Evolutionary conservation across 163 green algal genomes (phyloP), one percentile per base, ranked within the genome.

Genomic region (Chlamydomonas reinhardtii): DNA sequence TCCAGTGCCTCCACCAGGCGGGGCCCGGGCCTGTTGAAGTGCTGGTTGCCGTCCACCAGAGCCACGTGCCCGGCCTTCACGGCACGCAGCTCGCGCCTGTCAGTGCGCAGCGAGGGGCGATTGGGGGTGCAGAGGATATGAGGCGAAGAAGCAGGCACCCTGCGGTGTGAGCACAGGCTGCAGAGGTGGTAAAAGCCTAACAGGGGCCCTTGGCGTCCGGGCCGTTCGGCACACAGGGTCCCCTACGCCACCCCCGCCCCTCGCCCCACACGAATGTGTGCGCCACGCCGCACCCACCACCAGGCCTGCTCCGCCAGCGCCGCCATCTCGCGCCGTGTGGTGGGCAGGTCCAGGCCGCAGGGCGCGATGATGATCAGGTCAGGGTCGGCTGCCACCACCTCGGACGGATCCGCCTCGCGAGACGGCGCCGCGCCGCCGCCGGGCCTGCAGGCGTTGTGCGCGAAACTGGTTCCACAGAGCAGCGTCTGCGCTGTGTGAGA

Each of bases 41-140:
- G 94, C 65, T 96, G 91, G 84, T 98, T 96, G 75, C 96, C 96
- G 85, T 98, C 96, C 32, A 98, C 95, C 22, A 97, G 52, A 8
- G 92, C 93, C 48, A 98, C 96, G 5, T 54, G 72, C 24, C 94
- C 94, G 4, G 90, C 79, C 72, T 90, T 88, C 29, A 98, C 95
- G 3, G 96, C 95, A 15, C 89, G 82, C 54, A 98, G 89, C 29
- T 83, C 66, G 35, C 72, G 74, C 94, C 94, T 93, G 71, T 56
- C 12, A 56, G 48, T 12, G 48, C 14, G 9, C 48, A 56, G 66
- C 2, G 43, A 22, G 16, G 37, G 43, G 19, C 5, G 37, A n/a
- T 29, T n/a, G n/a, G n/a, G n/a, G n/a, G n/a, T n/a, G n/a, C n/a
- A n/a, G n/a, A n/a, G n/a, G 72, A 39, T 24, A 5, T 24, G 72